Evolutionary conservation across 1,139 yeast species (phyloP), one percentile per base, ranked within the genome.

Genomic region (Scheffersomyces segobiensis): DNA sequence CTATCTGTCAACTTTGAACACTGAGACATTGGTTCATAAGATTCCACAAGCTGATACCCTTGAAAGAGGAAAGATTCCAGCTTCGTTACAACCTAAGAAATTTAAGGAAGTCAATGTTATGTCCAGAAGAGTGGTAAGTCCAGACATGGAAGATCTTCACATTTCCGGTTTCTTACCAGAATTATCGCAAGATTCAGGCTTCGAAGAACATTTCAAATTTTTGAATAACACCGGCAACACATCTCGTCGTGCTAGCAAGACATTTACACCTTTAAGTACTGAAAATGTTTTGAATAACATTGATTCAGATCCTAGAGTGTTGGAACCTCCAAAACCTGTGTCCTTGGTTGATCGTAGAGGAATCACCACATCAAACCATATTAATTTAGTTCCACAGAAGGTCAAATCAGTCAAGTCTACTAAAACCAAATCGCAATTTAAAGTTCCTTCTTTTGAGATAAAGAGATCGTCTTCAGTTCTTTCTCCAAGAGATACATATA

Each of bases 171-270:
- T 78, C 59, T 72, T 81, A 58, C 84, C 85, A 2, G 84, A 81
- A 60, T 61, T 81, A 52, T 79, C 84, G 0, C 77, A 78, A 53
- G 84, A 79, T 62, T 80, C 84, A n/a, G 84, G 82, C 0, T 77
- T 81, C 62, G 82, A 73, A 50, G 70, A 69, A 56, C 79, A 77
- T 56, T 77, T 81, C 65, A 71, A 68, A 52, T 69, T 73, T 56
- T 63, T 74, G 52, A 69, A 63, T 53, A 65, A 62, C 47, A 59
- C 65, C 12, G 71, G 68, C 32, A 68, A 68, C 55, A 48, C 26
- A 6, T 32, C 42, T 32, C 42, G 42, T 32, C 42, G 12, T 32
- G 17, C 42, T 32, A 65, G 74, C 55, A 63, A 63, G 26, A 71
- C 73, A 53, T 59, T 63, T 48, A 67, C 75, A 47, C 74, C 77